Percentiles rank a stretch among this genome's conserved stretches.
Conservation (phyloP, 83 land plant genomes). For the Picea abies region DNA sequence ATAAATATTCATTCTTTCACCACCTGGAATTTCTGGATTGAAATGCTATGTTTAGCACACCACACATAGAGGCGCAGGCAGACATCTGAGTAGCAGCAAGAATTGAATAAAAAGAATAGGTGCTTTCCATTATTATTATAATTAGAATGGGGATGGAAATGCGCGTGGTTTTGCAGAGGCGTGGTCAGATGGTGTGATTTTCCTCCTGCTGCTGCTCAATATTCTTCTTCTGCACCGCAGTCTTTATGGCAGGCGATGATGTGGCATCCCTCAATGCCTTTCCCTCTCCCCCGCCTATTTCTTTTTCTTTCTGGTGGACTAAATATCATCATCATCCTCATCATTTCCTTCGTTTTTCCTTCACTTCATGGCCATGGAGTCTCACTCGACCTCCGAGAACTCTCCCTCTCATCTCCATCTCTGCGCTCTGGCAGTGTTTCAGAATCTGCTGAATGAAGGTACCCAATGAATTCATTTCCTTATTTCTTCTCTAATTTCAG, state of each 20-base stretch:
- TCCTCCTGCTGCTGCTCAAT: background rate
- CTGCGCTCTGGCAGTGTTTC: background rate
- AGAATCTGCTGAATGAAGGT: conserved; percentile 8
- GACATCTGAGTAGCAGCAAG: background rate
- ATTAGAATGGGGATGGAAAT: background rate
- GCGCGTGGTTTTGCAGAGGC: too few relatives aligned
- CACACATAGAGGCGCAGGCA: background rate
- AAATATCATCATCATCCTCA: background rate
- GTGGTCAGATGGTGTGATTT: background rate
- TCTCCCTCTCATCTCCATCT: background rate
- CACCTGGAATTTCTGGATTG: background rate
- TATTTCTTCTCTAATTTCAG: background rate
- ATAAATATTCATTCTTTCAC: background rate
- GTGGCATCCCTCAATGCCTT: background rate
- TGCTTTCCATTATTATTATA: background rate
- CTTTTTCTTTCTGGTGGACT: background rate
- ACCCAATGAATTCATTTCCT: background rate
- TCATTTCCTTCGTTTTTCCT: background rate
- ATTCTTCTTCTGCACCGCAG: background rate
- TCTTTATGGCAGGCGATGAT: background rate
- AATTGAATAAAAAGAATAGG: background rate
- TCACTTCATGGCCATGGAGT: too few relatives aligned
- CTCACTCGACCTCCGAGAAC: background rate
- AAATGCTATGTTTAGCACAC: background rate
- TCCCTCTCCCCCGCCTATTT: background rate